Conservation (phyloP, 2,329 filamentous ascomycete species). For the Septoria linicola region DNA sequence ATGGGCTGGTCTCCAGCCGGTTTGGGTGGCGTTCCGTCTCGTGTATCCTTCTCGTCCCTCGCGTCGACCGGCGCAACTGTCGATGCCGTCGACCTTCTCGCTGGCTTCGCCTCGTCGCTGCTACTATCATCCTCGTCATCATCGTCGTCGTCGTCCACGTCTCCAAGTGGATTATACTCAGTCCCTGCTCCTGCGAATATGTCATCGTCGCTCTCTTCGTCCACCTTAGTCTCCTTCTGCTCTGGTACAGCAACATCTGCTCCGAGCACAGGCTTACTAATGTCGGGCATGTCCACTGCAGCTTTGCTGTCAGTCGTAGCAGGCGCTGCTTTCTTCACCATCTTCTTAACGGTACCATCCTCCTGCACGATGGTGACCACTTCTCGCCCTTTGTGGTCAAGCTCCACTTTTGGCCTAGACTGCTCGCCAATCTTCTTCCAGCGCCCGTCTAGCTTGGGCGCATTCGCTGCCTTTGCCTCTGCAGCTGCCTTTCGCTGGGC, state of each 20-base stretch:
- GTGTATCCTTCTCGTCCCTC: not conserved
- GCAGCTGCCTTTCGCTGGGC: slow-evolving; percentile 52
- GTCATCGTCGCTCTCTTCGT: slow-evolving; percentile 52
- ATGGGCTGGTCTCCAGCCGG: slow-evolving; percentile 1
- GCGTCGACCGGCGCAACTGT: slow-evolving; percentile 10
- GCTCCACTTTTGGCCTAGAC: slow-evolving; percentile 56
- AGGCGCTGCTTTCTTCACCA: slow-evolving; percentile 53
- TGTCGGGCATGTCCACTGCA: slow-evolving; percentile 28
- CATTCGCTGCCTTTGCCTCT: slow-evolving; percentile 44
- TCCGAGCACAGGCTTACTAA: slow-evolving; percentile 36
- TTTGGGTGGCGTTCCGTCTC: not conserved
- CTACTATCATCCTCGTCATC: slow-evolving; percentile 39
- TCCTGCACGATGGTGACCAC: slow-evolving; percentile 59
- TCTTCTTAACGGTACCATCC: slow-evolving; percentile 62
- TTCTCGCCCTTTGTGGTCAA: slow-evolving; percentile 56
- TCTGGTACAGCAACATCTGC: slow-evolving; percentile 34
- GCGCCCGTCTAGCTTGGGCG: slow-evolving; percentile 45
- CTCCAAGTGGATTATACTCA: slow-evolving; percentile 61
- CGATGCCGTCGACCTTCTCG: slow-evolving; percentile 1
- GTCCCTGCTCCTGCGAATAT: slow-evolving; percentile 62
- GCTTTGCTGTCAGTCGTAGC: slow-evolving; percentile 35
- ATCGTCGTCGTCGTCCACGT: slow-evolving; percentile 50
- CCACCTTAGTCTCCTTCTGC: slow-evolving; percentile 7
- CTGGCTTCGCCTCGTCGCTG: slow-evolving; percentile 30
- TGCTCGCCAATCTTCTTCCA: slow-evolving; percentile 46